Base-by-base conservation (phyloP, 2,329 filamentous ascomycete species). In the Scopulariopsis brevicaulis region DNA sequence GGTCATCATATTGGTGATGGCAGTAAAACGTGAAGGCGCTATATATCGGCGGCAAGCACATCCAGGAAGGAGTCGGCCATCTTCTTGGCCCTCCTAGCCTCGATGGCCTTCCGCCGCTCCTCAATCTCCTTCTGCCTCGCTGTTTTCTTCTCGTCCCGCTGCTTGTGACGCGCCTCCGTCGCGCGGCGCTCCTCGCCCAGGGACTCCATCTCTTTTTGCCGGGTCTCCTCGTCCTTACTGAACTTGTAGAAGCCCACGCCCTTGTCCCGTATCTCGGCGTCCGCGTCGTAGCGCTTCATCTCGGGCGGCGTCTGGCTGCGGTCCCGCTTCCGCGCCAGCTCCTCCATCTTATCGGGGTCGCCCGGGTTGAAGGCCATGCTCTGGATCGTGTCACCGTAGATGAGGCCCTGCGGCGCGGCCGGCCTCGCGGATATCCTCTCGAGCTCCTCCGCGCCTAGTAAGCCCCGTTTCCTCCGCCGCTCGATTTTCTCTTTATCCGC, bases 161-260 rank as follows among this genome's bases (percentile, higher is more conserved):
- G 77, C 60, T 71, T 64, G 59, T 87, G 76, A 64, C 80, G 79
- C 57, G 76, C 74, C 70, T 91, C 86, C 56, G 89, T 94, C 66
- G 83, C 81, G 61, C 76, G 72, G 59, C 89, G 77, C 69, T 90
- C 85, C 64, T 78, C 76, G 62, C 83, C 80, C 58, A 96, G 74
- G 52, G 78, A 80, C 63, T 82, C 78, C 89, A 97, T 96, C 77
- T 97, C 89, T 54, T 65, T 65, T 65, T 72, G 71, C 67, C 85
- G 77, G 62, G 77, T 76, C 63, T 81, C 84, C 66, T 87, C 85
- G 69, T 96, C 87, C 63, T 81, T 82, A 59, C 86, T 90, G 68
- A 99, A 97, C 59, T 87, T 85, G 74, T 91, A 96, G 73, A 97
- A 99, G 0, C 89, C 94, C 0, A 89, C 89, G 4, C 94, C 94